Evolutionary conservation across 345 rosid genomes (phyloP), one percentile per base, ranked within the genome.

Genomic region (Populus davidiana): DNA sequence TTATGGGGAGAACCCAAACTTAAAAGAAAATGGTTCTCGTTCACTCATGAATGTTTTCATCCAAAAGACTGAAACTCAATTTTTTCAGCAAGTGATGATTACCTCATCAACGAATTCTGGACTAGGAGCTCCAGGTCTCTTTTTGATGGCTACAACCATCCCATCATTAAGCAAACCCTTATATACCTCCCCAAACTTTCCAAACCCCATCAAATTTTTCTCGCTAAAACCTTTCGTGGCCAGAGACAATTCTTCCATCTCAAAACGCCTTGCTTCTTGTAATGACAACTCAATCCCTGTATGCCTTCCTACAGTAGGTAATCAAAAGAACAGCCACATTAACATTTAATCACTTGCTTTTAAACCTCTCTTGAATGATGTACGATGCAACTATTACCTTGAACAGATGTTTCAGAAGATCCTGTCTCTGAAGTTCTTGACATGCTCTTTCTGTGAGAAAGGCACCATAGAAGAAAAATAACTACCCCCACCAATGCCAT

Each of bases 101-200:
- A 95, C 98, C 98, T 92, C 99, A 50, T 93, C 88, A 63, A 90
- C 84, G 77, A 93, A 93, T 70, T 93, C 98, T 77, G 79, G 98
- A 50, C 83, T 93, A 69, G 96, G 93, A 67, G 81, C 85, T 71
- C 90, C 94, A 13, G 84, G 71, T n/a, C 99, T 86, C 81, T 88
- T 95, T 79, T 95, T 95, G 70, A 95, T 87, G 6, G 97, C 98
- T 62, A 93, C 99, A 85, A 95, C 89, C 89, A 88, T 86, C 71
- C 99, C 98, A 66, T 95, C 88, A 78, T 93, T 93, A 74, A 95
- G 98, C 84, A 91, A 87, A 72, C 99, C 99, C 87, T 91, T 93
- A 54, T 91, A 95, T 10, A 92, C 98, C 81, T 90, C 94, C 18
- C 99, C 97, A 49, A 93, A 95, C 81, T 95, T 95, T 70, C 98